Evolutionary conservation across 192 early-diverging fungal genomes (phyloP).

Genomic region (Coemansia sp.): DNA sequence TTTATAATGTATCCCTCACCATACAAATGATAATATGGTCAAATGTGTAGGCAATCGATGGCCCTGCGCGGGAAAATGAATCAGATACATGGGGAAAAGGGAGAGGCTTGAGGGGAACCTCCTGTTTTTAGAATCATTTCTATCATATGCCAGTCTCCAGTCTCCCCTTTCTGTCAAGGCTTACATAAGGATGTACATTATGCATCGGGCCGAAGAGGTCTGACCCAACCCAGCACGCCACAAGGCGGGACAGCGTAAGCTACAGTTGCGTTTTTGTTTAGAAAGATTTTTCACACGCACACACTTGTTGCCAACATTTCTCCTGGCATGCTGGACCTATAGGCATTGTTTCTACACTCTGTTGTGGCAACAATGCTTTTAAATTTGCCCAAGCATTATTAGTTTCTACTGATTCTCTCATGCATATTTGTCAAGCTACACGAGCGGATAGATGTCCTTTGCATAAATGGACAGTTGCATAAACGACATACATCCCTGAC

Average conservation of each 20-base stretch:
- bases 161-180: too few species aligned
- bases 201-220: too few species aligned
- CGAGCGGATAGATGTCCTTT: neutral
- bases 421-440: neutral
- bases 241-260: too few species aligned
- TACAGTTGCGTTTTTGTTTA: too few species aligned
- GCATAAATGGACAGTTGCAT: constrained; percentile 14
- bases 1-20: too few species aligned
- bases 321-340: too few species aligned
- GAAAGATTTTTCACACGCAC: too few species aligned
- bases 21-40: constrained; percentile 1
- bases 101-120: neutral
- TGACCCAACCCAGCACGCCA: too few species aligned
- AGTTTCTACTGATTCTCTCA: neutral
- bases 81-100: neutral
- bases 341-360: too few species aligned
- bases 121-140: neutral
- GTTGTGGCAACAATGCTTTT: neutral
- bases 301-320: too few species aligned
- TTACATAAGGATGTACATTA: too few species aligned
- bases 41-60: constrained; percentile 17
- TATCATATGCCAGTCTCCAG: too few species aligned
- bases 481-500: neutral
- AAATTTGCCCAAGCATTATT: neutral
- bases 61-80: constrained; percentile 16